Conservation (phyloP, 805 yeast species). For the Metschnikowia henanensis region DNA sequence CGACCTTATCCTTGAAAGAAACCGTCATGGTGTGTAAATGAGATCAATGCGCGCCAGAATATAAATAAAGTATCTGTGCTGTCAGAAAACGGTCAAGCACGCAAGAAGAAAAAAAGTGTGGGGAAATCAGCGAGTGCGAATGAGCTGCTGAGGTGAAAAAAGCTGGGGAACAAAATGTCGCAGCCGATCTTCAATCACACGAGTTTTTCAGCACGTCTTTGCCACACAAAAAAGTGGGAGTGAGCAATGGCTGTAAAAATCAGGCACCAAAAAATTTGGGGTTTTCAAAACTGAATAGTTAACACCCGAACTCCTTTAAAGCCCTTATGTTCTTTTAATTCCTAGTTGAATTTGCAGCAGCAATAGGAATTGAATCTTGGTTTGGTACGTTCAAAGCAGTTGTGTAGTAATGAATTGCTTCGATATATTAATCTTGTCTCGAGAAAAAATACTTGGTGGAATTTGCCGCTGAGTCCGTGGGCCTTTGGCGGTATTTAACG, state of each 20-base stretch:
- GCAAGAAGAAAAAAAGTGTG: not conserved
- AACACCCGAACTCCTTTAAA: too few relatives aligned
- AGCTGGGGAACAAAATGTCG: constrained; percentile 1
- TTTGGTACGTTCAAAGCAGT: too few relatives aligned
- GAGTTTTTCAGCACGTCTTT: not conserved
- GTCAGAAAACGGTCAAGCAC: not conserved
- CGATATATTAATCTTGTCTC: not conserved
- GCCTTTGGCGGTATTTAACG: constrained; percentile 1
- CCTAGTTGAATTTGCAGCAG: too few relatives aligned
- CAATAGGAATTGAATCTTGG: too few relatives aligned
- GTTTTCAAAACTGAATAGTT: not conserved
- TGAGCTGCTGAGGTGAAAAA: not conserved
- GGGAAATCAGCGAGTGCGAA: constrained; percentile 2
- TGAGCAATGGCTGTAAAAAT: not conserved
- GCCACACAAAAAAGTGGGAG: not conserved
- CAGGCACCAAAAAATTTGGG: not conserved
- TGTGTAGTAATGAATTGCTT: too few relatives aligned
- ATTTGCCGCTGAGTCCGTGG: not conserved
- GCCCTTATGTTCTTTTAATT: too few relatives aligned
- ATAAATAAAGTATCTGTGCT: too few relatives aligned
- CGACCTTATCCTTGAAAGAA: constrained; percentile 79
- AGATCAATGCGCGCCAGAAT: too few relatives aligned
- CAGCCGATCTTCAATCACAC: not conserved
- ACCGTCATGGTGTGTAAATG: constrained; percentile 18
- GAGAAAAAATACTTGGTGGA: not conserved